These are phyloP conservation scores for Paspalum notatum DNA, from an alignment of 176 grass and related monocot species.

Conservation along the genomic window DNA sequence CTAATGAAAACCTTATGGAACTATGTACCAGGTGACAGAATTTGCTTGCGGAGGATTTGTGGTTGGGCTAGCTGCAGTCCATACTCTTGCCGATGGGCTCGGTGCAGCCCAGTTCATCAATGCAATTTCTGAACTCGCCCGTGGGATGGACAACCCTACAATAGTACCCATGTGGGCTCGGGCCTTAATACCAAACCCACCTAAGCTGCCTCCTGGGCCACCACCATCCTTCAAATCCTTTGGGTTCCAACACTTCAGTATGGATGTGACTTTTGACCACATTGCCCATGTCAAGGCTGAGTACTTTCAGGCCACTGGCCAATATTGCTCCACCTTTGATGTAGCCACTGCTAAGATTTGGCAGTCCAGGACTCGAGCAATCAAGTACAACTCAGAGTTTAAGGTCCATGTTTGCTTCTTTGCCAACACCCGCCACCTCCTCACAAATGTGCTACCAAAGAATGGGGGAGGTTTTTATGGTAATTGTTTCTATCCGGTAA, in stretches of 20 bases:
- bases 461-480: constrained; percentile 65
- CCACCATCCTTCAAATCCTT: constrained; percentile 47
- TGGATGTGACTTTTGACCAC: constrained; percentile 32
- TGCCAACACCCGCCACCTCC: constrained; percentile 67
- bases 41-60: constrained; percentile 66
- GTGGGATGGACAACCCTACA: constrained; percentile 39
- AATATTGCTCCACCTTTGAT: constrained; percentile 73
- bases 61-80: constrained; percentile 56
- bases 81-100: constrained; percentile 67
- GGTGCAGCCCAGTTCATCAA: constrained; percentile 74
- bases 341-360: constrained; percentile 67
- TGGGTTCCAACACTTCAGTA: constrained; percentile 49
- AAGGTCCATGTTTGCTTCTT: constrained; percentile 70
- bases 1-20: background rate
- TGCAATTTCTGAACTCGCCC: constrained; percentile 53
- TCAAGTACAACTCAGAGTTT: constrained; percentile 38
- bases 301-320: constrained; percentile 48
- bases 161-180: constrained; percentile 52
- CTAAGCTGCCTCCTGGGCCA: constrained; percentile 34
- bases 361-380: constrained; percentile 56
- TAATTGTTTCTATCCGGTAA: constrained; percentile 72
- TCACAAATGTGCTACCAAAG: constrained; percentile 46
- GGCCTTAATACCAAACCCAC: constrained; percentile 49
- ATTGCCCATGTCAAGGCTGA: constrained; percentile 47
- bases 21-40: constrained; percentile 55